These are phyloP conservation scores for Cytospora mali DNA, from an alignment of 2,329 filamentous ascomycete species.

Conservation along the genomic window DNA sequence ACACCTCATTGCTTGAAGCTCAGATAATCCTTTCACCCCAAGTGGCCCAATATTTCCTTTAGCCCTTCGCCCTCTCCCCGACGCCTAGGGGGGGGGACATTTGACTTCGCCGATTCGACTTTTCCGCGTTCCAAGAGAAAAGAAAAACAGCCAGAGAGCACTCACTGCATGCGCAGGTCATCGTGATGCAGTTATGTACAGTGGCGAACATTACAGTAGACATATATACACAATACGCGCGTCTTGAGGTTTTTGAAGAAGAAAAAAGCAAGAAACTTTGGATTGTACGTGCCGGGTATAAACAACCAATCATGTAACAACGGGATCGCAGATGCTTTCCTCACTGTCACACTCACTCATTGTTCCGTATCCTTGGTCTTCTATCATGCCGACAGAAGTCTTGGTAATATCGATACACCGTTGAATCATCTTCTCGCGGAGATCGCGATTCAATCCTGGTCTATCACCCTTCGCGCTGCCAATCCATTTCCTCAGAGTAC, in stretches of 20 bases:
- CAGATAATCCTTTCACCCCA: not conserved
- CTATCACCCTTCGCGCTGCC: constrained; percentile 54
- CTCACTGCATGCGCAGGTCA: not conserved
- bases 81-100: not conserved
- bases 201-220: not conserved
- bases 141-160: not conserved
- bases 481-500: constrained; percentile 62
- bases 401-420: constrained; percentile 60
- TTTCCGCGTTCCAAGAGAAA: not conserved
- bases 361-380: constrained; percentile 62
- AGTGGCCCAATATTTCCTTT: not conserved
- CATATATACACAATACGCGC: not conserved
- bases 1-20: not conserved
- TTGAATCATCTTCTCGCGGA: constrained; percentile 58
- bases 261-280: not conserved
- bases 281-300: not conserved
- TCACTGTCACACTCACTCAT: constrained; percentile 54
- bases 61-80: no score
- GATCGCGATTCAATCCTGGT: constrained; percentile 52
- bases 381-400: constrained; percentile 60
- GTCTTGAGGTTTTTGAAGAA: not conserved
- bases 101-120: not conserved
- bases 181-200: not conserved
- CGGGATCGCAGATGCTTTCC: constrained; percentile 25
- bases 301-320: constrained; percentile 12